Conservation (phyloP, 1,284 basidiomycete species). For the Vanrija humicola region DNA sequence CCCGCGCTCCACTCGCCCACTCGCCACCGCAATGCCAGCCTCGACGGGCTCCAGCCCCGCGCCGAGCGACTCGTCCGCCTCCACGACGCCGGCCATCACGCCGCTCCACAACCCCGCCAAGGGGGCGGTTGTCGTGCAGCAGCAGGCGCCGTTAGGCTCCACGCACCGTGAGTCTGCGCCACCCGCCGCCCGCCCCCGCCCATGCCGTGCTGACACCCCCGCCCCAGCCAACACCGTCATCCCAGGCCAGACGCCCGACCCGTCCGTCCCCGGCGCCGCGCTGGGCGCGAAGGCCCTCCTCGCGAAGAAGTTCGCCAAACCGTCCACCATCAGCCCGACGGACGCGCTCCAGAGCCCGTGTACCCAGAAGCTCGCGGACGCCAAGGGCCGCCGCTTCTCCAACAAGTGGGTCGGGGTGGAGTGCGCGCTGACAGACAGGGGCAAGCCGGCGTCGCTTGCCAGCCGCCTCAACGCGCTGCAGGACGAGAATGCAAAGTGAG, state of each 20-base stretch:
- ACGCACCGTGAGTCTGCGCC: constrained; percentile 47
- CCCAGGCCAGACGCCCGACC: constrained; percentile 39
- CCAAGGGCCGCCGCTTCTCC: constrained; percentile 84
- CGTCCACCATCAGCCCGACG: constrained; percentile 76
- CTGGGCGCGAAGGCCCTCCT: constrained; percentile 81
- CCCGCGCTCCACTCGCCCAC: not conserved
- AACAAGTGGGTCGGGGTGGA: constrained; percentile 58
- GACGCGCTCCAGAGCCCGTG: constrained; percentile 89
- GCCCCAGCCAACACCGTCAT: constrained; percentile 47
- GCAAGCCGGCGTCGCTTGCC: constrained; percentile 34
- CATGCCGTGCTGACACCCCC: constrained; percentile 1
- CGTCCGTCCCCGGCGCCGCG: constrained; percentile 24
- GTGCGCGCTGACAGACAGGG: constrained; percentile 16
- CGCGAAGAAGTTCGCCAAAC: constrained; percentile 81
- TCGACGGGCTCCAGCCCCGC: not conserved
- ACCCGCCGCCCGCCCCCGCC: not conserved
- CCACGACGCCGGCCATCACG: constrained; percentile 53
- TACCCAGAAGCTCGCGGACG: constrained; percentile 79
- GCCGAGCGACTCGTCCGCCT: constrained; percentile 8
- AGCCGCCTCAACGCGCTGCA: not conserved
- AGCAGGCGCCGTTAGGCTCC: constrained; percentile 72
- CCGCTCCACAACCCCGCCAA: constrained; percentile 78
- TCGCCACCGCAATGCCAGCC: not conserved
- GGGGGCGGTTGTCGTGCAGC: constrained; percentile 70
- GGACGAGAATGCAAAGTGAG: not conserved